These are phyloP conservation scores for Xylaria digitata DNA, from an alignment of 2,329 filamentous ascomycete species.

Conservation along the genomic window DNA sequence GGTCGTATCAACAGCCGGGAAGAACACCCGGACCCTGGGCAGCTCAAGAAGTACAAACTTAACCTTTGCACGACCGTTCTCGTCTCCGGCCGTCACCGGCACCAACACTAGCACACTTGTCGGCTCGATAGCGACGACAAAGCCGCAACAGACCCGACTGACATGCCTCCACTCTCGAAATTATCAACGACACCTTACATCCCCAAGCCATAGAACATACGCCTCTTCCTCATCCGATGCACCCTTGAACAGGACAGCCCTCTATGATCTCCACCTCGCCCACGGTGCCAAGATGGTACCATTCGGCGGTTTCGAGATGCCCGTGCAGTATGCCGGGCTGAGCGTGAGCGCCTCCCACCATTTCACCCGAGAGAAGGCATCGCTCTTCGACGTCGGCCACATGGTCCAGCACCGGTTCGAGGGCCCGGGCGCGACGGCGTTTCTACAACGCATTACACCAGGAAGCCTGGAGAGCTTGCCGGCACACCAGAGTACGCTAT, in stretches of 20 bases:
- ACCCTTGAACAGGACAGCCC: slow-evolving; percentile 70
- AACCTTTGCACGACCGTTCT: slow-evolving; percentile 29
- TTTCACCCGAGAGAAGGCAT: slow-evolving; percentile 88
- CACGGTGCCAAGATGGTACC: slow-evolving; percentile 93
- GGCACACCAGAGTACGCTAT: slow-evolving; percentile 80
- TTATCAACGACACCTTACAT: slow-evolving; percentile 14
- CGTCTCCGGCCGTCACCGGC: slow-evolving; percentile 16
- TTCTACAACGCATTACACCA: slow-evolving; percentile 87
- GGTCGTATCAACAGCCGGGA: slow-evolving; percentile 39
- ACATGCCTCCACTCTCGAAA: slow-evolving; percentile 14
- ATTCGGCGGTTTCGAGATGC: slow-evolving; percentile 95
- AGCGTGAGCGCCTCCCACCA: slow-evolving; percentile 86
- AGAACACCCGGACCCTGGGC: slow-evolving; percentile 39
- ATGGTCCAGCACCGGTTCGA: slow-evolving; percentile 93
- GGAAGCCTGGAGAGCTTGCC: slow-evolving; percentile 73
- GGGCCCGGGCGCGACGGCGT: slow-evolving; percentile 81
- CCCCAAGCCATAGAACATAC: slow-evolving; percentile 40
- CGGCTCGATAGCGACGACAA: slow-evolving; percentile 14
- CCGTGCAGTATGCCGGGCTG: slow-evolving; percentile 83
- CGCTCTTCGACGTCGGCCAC: slow-evolving; percentile 94
- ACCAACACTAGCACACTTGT: neutral
- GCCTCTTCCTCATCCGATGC: slow-evolving; percentile 38
- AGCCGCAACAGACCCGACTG: slow-evolving; percentile 17
- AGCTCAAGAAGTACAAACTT: slow-evolving; percentile 23
- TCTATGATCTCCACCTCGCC: slow-evolving; percentile 82